phyloP scores from a whole-genome alignment of 441 rosid genomes.

The Euphorbia celastroides region DNA sequence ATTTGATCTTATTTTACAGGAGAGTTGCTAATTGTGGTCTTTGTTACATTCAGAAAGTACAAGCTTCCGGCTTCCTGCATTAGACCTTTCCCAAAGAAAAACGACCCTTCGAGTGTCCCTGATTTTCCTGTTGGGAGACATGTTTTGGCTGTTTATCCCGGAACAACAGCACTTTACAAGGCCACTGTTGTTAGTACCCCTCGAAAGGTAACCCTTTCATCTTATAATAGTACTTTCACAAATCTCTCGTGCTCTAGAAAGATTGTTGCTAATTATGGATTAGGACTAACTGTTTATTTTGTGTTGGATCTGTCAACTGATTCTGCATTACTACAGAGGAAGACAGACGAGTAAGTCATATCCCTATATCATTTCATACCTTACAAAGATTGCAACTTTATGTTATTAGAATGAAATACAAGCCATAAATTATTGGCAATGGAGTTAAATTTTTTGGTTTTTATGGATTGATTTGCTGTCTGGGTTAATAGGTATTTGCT shows the following conservation, averaged over 20 bases:
- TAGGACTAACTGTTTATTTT: conserved; percentile 29
- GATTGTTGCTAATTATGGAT: no score
- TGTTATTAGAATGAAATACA: no score
- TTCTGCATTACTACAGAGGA: conserved; percentile 50
- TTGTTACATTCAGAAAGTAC: conserved; percentile 56
- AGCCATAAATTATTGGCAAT: no score
- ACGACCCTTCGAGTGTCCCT: conserved; percentile 47
- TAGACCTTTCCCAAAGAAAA: conserved; percentile 83
- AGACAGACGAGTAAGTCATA: conserved; percentile 75
- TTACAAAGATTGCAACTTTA: no score
- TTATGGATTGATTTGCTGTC: no score
- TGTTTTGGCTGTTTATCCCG: conserved; percentile 97
- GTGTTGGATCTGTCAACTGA: conserved; percentile 18
- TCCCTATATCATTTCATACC: no score
- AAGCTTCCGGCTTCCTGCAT: conserved; percentile 71
- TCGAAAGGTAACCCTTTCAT: conserved; percentile 47
- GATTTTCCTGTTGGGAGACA: conserved; percentile 64
- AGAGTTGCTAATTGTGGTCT: conserved; percentile 8
- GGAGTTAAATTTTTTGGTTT: no score
- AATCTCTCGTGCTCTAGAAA: no score
- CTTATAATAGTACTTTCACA: not conserved
- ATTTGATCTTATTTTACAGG: not conserved
- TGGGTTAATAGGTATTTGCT: conserved; percentile 53
- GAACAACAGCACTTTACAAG: conserved; percentile 89
- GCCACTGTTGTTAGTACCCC: conserved; percentile 79